Conservation (phyloP, 2,329 filamentous ascomycete species). For the Dactylellina drechsleri region DNA sequence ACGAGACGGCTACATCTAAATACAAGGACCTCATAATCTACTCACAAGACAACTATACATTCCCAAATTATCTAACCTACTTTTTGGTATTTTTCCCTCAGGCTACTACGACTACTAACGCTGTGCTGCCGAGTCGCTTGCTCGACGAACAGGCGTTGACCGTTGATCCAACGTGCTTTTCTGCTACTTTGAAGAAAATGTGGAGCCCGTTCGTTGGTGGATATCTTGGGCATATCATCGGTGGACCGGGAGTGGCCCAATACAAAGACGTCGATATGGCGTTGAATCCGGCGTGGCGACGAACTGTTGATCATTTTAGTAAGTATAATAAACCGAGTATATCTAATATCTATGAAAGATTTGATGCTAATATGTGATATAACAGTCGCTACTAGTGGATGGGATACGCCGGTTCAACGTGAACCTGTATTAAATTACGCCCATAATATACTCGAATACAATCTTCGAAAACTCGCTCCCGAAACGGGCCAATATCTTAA, state of each 20-base stretch:
- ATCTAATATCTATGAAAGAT: not conserved
- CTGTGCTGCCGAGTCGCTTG: slow-evolving; percentile 60
- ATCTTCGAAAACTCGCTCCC: slow-evolving; percentile 62
- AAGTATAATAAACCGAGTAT: not conserved
- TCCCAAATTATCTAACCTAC: slow-evolving; percentile 57
- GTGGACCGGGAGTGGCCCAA: slow-evolving; percentile 61
- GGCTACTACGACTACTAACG: slow-evolving; percentile 56
- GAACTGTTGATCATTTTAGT: slow-evolving; percentile 62
- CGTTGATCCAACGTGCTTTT: slow-evolving; percentile 58
- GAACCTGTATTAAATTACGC: slow-evolving; percentile 60
- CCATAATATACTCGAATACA: slow-evolving; percentile 46
- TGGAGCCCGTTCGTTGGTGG: slow-evolving; percentile 55
- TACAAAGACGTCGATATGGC: slow-evolving; percentile 62
- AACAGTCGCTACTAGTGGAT: slow-evolving; percentile 54
- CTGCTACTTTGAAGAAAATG: slow-evolving; percentile 61
- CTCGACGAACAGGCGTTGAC: slow-evolving; percentile 60
- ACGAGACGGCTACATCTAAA: slow-evolving; percentile 9
- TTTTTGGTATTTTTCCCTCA: slow-evolving; percentile 56
- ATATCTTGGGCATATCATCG: slow-evolving; percentile 60
- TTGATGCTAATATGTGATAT: not conserved
- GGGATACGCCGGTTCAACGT: slow-evolving; percentile 60
- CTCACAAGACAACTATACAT: slow-evolving; percentile 48
- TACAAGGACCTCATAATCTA: slow-evolving; percentile 41
- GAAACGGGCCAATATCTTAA: slow-evolving; percentile 64
- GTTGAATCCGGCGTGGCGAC: slow-evolving; percentile 63